These are phyloP conservation scores for Hordeum marinum DNA, from an alignment of 176 grass and related monocot genomes.

Conservation along the genomic window DNA sequence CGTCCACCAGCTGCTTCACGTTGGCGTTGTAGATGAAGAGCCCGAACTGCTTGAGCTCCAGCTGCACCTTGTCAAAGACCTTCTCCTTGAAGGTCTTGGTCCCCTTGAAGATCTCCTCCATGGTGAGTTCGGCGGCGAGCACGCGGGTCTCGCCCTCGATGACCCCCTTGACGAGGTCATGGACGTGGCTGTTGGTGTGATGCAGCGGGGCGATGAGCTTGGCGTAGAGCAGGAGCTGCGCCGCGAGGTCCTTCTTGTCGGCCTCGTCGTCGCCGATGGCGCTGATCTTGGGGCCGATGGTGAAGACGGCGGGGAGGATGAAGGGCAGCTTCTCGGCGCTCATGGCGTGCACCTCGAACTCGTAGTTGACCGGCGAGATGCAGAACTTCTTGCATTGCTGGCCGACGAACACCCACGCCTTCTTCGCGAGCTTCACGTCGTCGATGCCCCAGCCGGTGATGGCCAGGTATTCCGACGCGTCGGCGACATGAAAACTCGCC, in stretches of 20 bases:
- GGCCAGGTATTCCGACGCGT: conserved; percentile 69
- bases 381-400: conserved; percentile 61
- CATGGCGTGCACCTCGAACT: conserved; percentile 88
- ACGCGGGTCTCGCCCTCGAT: background rate
- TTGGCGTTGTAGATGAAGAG: background rate
- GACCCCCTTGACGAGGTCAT: background rate
- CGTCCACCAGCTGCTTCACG: background rate
- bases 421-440: conserved; percentile 74
- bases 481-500: conserved; percentile 17
- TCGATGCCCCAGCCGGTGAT: conserved; percentile 52
- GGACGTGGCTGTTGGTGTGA: background rate
- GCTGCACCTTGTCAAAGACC: background rate
- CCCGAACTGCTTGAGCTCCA: background rate
- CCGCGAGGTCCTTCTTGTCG: background rate
- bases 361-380: conserved; percentile 66
- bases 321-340: conserved; percentile 90
- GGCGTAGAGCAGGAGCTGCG: conserved; percentile 62
- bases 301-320: conserved; percentile 85
- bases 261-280: background rate
- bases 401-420: conserved; percentile 45
- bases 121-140: background rate
- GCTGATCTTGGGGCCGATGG: conserved; percentile 60
- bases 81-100: background rate
- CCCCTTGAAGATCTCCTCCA: background rate
- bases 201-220: conserved; percentile 61